Evolutionary conservation across 371 early-diverging fungal species (phyloP), one percentile per base, ranked within the genome.

Genomic region (Rhizopus arrhizus): DNA sequence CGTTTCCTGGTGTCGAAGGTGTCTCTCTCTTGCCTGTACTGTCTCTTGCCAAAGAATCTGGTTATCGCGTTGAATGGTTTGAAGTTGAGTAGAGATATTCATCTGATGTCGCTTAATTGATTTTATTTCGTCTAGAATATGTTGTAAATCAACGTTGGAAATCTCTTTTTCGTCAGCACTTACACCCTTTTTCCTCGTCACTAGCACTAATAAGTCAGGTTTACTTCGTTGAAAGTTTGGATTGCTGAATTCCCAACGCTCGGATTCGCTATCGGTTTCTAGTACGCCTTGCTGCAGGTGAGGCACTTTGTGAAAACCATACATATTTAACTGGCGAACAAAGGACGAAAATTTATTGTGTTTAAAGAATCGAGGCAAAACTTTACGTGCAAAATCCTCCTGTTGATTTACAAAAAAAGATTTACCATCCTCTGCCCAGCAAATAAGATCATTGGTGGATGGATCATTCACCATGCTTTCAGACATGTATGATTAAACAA

Each of bases 281-380:
- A 91, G 73, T 3, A 87, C 88, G 12, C 93, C 93, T 59, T 89
- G 89, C 52, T 89, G 87, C 12, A 92, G 63, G 66, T 91, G 91
- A 5, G 91, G 90, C 10, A 92, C 85, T 60, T 94, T 94, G 63
- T 89, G 86, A 49, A 89, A 91, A 9, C 91, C 95, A 61, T 93
- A 93, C 90, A 94, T 95, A 64, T 97, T 97, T 15, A 97, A 82
- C 72, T 97, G 97, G 13, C 97, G 83, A 12, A 97, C 95, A 87
- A 97, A 97, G 5, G 91, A 91, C 31, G 91, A 88, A 59, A 95
- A 92, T 64, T 96, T 96, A 73, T 85, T 88, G 80, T 96, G 96
- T 72, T 96, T 96, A 73, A 96, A 97, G 58, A 86, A 90, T 11
- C 85, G 85, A 35, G 94, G 93, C 52, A 97, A 76, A 3, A 97